Evolutionary conservation across 2,329 filamentous ascomycete genomes (phyloP), one percentile per base, ranked within the genome.

Genomic region (Ophiocordyceps camponoti-floridani): DNA sequence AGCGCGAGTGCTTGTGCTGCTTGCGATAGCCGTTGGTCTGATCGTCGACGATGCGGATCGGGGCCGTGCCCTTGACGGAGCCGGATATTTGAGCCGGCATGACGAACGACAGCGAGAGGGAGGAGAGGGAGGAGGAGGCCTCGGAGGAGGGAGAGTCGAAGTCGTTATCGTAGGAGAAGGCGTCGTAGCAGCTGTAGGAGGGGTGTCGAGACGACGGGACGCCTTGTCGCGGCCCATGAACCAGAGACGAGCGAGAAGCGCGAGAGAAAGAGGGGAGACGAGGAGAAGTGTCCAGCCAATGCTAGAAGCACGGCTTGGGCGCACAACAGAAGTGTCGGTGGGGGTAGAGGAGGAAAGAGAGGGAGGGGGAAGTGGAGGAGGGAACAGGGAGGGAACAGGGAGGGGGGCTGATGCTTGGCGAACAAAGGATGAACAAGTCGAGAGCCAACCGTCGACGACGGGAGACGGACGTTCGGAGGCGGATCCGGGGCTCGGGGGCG

Each of bases 1-100:
- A 77, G 48, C 73, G 66, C 40, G 73, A 75, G 57, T 77, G 73
- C 52, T 77, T 77, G 59, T 77, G 73, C 48, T 70, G 65, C 53
- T 60, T 64, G 52, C 58, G 59, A 46, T 58, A 54, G 45, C 53
- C 56, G 47, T 55, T 58, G 48, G 53, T 50, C 50, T 62, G 59
- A 47, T 64, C 59, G 53, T 54, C 56, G 46, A 54, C 52, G 50
- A 63, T 54, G 53, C 56, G 59, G 42, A 63, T 62, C 45, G 62
- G 62, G 48, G 62, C 59, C 53, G 54, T 60, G 51, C 57, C 54
- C 50, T 59, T 54, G 52, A 62, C 60, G 46, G 61, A 54, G 49
- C 58, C 56, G 53, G 60, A 61, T 47, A 63, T 47, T 57, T 63
- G 62, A 49, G 62, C 61, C 46, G 62, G 60, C 62, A 64, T 64